A percentile compares a stretch with the other conserved stretches of the same genome.
Evolutionary conservation across 306 rosid genomes (phyloP).

Genomic region (Spatholobus suberectus): DNA sequence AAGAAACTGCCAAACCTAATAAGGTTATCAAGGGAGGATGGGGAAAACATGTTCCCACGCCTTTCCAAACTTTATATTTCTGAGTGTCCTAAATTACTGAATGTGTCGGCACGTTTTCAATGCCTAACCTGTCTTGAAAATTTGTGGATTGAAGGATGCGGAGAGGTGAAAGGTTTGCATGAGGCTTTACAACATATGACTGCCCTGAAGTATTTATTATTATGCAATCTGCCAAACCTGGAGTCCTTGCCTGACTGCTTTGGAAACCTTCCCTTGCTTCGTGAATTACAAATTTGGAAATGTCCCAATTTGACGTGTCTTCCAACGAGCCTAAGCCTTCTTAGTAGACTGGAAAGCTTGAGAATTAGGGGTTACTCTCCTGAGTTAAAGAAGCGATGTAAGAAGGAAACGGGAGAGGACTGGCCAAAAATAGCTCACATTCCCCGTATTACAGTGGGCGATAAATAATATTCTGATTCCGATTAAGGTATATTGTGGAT

Average conservation of each 20-base stretch:
- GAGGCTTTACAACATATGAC: too few species aligned
- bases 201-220: too few species aligned
- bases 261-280: too few species aligned
- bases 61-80: not conserved
- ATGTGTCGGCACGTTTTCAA: not conserved
- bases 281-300: too few species aligned
- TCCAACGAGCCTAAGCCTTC: slow-evolving; percentile 25
- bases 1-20: not conserved
- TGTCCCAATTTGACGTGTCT: too few species aligned
- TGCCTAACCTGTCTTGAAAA: not conserved
- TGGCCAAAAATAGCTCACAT: not conserved
- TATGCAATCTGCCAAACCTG: too few species aligned
- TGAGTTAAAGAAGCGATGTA: slow-evolving; percentile 7
- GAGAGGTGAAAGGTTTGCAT: slow-evolving; percentile 3
- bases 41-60: not conserved
- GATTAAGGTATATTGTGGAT: too few species aligned
- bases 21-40: not conserved
- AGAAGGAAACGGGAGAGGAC: not conserved
- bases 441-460: not conserved
- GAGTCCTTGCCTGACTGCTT: too few species aligned
- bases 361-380: not conserved
- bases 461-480: too few species aligned
- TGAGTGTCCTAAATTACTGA: not conserved
- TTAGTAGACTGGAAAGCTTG: not conserved
- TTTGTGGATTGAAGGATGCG: not conserved